phyloP scores from a whole-genome alignment of 805 yeast species.

The Kodamaea neixiangensis region DNA sequence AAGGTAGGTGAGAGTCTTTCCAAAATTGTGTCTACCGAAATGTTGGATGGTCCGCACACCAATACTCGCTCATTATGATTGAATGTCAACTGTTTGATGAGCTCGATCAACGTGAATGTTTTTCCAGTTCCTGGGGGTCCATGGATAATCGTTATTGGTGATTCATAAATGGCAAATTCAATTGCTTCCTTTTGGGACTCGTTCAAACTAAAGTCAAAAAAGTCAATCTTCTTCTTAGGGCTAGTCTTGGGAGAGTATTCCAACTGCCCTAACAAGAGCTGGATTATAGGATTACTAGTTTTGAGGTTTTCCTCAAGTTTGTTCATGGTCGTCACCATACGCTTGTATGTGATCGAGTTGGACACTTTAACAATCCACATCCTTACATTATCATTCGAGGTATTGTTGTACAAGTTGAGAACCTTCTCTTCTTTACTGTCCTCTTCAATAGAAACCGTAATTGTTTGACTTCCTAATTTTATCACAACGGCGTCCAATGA shows the following conservation, averaged over 20 bases:
- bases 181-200: constrained; percentile 76
- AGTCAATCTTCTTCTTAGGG: constrained; percentile 20
- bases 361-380: constrained; percentile 69
- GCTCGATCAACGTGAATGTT: constrained; percentile 81
- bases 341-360: constrained; percentile 69
- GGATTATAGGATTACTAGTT: constrained; percentile 33
- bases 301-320: constrained; percentile 52
- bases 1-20: constrained; percentile 60
- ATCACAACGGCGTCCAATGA: constrained; percentile 67
- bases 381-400: constrained; percentile 36
- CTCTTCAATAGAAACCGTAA: constrained; percentile 65
- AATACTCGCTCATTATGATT: constrained; percentile 54
- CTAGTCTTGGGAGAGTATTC: constrained; percentile 22
- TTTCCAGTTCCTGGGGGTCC: constrained; percentile 87
- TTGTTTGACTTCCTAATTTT: constrained; percentile 46
- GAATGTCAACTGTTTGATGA: constrained; percentile 68
- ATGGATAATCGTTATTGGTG: constrained; percentile 64
- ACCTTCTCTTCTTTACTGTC: constrained; percentile 48
- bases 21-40: constrained; percentile 86
- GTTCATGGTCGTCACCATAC: constrained; percentile 78
- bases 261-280: constrained; percentile 48
- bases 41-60: constrained; percentile 93
- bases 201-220: constrained; percentile 53
- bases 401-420: constrained; percentile 46
- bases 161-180: constrained; percentile 54